Conservation (phyloP, 2,329 filamentous ascomycete species). For the Talaromyces pinophilus region DNA sequence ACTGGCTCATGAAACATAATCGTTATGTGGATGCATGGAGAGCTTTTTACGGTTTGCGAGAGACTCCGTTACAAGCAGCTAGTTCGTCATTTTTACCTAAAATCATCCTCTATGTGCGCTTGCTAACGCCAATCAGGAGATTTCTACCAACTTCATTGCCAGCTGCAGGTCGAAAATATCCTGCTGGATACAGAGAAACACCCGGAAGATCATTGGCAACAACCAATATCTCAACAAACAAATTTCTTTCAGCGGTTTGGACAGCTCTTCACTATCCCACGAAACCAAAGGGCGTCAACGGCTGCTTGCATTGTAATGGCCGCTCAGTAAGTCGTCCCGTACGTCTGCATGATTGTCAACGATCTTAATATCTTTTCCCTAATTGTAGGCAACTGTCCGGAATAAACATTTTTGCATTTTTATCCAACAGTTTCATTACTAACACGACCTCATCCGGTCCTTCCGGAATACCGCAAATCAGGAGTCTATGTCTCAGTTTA, state of each 20-base stretch:
- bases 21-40: conserved; percentile 20
- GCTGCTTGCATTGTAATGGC: conserved; percentile 25
- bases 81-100: conserved; percentile 10
- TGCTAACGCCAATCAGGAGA: conserved; percentile 23
- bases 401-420: conserved; percentile 29
- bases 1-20: conserved; percentile 23
- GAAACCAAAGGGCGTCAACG: conserved; percentile 25
- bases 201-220: neutral
- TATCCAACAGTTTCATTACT: conserved; percentile 22
- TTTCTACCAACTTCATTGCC: conserved; percentile 28
- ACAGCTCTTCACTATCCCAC: conserved; percentile 25
- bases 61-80: conserved; percentile 26
- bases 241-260: conserved; percentile 23
- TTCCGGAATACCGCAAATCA: conserved; percentile 14
- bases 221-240: conserved; percentile 11
- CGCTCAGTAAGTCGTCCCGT: conserved; percentile 17
- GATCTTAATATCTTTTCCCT: neutral
- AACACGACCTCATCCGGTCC: neutral
- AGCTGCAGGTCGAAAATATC: conserved; percentile 24
- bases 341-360: neutral
- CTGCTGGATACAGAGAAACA: conserved; percentile 16
- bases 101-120: neutral
- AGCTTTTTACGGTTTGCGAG: conserved; percentile 15
- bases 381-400: conserved; percentile 22
- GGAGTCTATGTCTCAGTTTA: conserved; percentile 26